phyloP scores from a whole-genome alignment of 73 alveolate genomes.

The Paramecium tetraurelia region DNA sequence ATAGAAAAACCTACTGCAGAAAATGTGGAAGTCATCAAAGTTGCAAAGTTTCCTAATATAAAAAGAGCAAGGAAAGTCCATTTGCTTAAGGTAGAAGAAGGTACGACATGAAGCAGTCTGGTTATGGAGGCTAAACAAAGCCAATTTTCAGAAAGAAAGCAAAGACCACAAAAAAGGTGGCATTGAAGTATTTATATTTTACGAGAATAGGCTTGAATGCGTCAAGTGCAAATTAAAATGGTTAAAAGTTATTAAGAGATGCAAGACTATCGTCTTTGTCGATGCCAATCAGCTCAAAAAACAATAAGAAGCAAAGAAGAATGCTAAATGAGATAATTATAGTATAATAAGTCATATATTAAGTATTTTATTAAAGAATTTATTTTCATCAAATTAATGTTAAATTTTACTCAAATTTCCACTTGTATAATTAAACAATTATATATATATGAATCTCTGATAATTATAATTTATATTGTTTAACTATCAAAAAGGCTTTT shows the following conservation, averaged over 20 bases:
- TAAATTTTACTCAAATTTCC: not conserved
- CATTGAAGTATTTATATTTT: slow-evolving; percentile 71
- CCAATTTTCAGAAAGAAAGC: slow-evolving; percentile 98
- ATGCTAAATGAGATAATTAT: slow-evolving; percentile 10
- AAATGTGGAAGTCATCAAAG: slow-evolving; percentile 76
- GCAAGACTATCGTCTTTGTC: slow-evolving; percentile 95
- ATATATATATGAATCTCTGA: not conserved
- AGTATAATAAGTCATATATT: not conserved
- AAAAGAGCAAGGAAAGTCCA: slow-evolving; percentile 85
- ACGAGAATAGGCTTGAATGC: slow-evolving; percentile 84
- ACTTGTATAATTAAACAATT: not conserved
- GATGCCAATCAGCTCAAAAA: slow-evolving; percentile 60
- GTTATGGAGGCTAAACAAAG: slow-evolving; percentile 96
- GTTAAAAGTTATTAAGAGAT: slow-evolving; percentile 85
- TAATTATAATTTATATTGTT: not conserved
- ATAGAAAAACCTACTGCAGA: slow-evolving; percentile 78
- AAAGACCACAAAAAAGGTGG: slow-evolving; percentile 95
- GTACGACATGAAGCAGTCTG: slow-evolving; percentile 93
- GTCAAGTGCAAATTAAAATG: slow-evolving; percentile 88
- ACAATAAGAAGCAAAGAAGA: slow-evolving; percentile 20
- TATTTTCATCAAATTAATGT: not conserved
- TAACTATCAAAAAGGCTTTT: not conserved
- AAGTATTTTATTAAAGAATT: not conserved
- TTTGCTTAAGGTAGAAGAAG: slow-evolving; percentile 89
- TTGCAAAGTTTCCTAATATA: slow-evolving; percentile 87